phyloP scores from a whole-genome alignment of 306 rosid species.

The Pueraria montana region DNA sequence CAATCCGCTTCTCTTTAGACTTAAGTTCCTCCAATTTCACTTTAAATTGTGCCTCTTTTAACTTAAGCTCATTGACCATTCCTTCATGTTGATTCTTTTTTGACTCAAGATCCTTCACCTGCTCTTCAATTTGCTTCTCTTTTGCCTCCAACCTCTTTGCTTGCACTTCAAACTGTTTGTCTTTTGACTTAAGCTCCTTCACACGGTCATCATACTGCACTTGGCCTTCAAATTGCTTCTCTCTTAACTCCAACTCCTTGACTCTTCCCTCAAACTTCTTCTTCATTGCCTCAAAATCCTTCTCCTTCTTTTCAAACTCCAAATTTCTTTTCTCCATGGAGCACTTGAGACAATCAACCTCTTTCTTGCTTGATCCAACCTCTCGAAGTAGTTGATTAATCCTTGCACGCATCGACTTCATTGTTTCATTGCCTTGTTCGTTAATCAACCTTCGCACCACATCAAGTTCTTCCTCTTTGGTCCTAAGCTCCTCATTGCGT shows the following conservation, averaged over 20 bases:
- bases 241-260: background rate
- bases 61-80: background rate
- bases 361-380: constrained; percentile 26
- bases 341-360: constrained; percentile 18
- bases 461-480: constrained; percentile 39
- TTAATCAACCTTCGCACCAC: constrained; percentile 2
- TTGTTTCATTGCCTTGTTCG: background rate
- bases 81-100: constrained; percentile 45
- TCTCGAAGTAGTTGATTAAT: constrained; percentile 37
- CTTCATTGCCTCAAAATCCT: background rate
- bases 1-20: constrained; percentile 34
- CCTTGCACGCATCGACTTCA: constrained; percentile 26
- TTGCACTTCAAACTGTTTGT: background rate
- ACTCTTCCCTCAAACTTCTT: background rate
- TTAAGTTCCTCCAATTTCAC: constrained; percentile 14
- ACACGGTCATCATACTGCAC: too few species aligned
- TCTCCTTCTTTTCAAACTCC: constrained; percentile 48
- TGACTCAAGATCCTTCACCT: constrained; percentile 18
- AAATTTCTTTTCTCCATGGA: constrained; percentile 25
- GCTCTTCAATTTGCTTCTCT: constrained; percentile 28
- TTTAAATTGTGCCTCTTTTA: constrained; percentile 7
- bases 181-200: too few species aligned
- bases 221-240: background rate
- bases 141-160: constrained; percentile 12
- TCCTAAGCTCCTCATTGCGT: constrained; percentile 35